Conservation (phyloP, 2,329 filamentous ascomycete species). For the Beauveria pseudobassiana region DNA sequence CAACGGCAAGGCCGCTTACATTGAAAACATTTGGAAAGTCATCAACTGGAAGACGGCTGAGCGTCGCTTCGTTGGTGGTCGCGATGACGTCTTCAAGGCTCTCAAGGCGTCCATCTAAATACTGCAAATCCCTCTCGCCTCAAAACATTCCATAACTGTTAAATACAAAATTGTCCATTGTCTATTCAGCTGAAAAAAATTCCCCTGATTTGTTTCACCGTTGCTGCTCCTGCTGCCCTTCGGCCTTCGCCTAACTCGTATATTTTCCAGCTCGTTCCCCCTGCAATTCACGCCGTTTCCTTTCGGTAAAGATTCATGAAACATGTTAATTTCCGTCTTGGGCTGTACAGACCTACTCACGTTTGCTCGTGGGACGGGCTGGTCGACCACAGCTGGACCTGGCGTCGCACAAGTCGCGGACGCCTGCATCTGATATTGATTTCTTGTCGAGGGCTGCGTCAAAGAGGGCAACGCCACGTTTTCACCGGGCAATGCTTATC, state of each 20-base stretch:
- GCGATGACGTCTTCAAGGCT: conserved; percentile 38
- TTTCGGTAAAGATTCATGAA: background rate
- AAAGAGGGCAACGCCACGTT: background rate
- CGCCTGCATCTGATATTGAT: background rate
- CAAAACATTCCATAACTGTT: background rate
- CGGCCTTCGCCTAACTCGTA: background rate
- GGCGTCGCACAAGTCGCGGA: background rate
- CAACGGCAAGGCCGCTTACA: conserved; percentile 68
- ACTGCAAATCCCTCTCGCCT: background rate
- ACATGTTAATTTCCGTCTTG: background rate
- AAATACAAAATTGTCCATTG: background rate
- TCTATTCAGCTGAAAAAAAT: background rate
- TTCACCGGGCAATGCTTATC: background rate
- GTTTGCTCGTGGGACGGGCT: too few species aligned
- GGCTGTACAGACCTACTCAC: too few species aligned
- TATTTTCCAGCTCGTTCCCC: too few species aligned
- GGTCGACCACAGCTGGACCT: background rate
- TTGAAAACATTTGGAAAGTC: conserved; percentile 70
- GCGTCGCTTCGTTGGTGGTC: conserved; percentile 46
- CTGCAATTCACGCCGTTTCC: background rate
- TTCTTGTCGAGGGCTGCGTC: background rate
- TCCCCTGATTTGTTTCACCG: too few species aligned
- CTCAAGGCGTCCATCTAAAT: conserved; percentile 34
- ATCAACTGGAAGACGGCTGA: conserved; percentile 71
- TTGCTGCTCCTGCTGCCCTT: background rate